Conservation (phyloP, 768 basidiomycete genomes). For the Cubamyces lactineus region DNA sequence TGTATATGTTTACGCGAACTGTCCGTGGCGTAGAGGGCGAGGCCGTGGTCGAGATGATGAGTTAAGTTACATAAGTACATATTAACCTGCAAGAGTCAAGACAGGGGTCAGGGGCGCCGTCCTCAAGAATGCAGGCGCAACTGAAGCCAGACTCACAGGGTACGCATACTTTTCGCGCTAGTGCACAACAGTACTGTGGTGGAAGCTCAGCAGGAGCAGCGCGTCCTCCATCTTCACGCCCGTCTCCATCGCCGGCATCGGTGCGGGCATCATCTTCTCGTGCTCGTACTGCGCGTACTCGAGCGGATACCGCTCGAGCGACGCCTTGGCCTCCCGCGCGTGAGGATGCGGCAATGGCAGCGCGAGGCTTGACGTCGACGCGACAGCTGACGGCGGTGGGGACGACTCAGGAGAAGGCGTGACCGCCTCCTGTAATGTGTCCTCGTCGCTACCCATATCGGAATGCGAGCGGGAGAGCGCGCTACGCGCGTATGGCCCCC, state of each 20-base stretch:
- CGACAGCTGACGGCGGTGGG: slow-evolving; percentile 39
- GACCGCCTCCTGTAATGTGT: slow-evolving; percentile 67
- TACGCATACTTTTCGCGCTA: slow-evolving; percentile 18
- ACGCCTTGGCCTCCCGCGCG: slow-evolving; percentile 28
- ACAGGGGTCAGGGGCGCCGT: neutral
- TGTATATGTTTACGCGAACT: slow-evolving; percentile 14
- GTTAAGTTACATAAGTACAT: slow-evolving; percentile 13
- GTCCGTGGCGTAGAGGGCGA: slow-evolving; percentile 3
- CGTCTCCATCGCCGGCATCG: slow-evolving; percentile 33
- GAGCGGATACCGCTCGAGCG: slow-evolving; percentile 41
- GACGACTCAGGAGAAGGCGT: slow-evolving; percentile 67
- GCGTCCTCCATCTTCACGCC: slow-evolving; percentile 77
- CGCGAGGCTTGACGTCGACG: slow-evolving; percentile 25
- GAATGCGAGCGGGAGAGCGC: slow-evolving; percentile 37
- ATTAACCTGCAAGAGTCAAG: slow-evolving; percentile 4
- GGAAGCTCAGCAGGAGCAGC: slow-evolving; percentile 72
- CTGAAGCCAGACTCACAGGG: neutral
- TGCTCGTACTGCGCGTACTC: slow-evolving; percentile 55
- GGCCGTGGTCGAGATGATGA: no score
- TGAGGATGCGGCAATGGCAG: slow-evolving; percentile 25
- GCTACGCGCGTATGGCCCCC: slow-evolving; percentile 17
- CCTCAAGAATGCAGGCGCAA: neutral
- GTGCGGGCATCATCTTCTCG: slow-evolving; percentile 25
- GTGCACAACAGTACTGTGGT: slow-evolving; percentile 55
- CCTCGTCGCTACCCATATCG: slow-evolving; percentile 65